Evolutionary conservation across 1,139 yeast genomes (phyloP).

Genomic region (Suhomyces wounanorum): DNA sequence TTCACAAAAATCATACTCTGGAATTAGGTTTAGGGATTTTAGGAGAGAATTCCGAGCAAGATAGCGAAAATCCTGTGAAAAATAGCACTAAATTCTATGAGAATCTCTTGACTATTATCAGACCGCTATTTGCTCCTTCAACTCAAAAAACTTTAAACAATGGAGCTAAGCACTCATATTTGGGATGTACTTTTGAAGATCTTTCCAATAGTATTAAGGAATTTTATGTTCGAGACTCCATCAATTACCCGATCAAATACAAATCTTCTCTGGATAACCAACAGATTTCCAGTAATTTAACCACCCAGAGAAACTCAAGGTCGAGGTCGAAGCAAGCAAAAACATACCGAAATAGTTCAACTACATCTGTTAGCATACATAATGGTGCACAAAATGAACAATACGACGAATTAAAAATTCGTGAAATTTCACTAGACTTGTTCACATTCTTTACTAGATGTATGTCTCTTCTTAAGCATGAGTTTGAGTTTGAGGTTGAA

Average conservation of each 20-base stretch:
- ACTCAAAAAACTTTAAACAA: slow-evolving; percentile 22
- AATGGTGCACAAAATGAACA: slow-evolving; percentile 17
- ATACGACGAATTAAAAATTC: slow-evolving; percentile 29
- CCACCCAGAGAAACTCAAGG: slow-evolving; percentile 9
- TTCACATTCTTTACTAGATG: slow-evolving; percentile 29
- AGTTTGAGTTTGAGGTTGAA: slow-evolving; percentile 15
- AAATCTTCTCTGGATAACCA: neutral
- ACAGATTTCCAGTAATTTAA: neutral
- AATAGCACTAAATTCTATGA: slow-evolving; percentile 28
- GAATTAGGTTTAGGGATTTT: slow-evolving; percentile 31
- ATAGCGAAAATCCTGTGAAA: slow-evolving; percentile 17
- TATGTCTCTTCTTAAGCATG: slow-evolving; percentile 27
- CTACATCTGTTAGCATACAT: slow-evolving; percentile 1
- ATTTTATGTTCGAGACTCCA: slow-evolving; percentile 20
- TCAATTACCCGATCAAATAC: neutral
- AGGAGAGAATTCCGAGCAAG: slow-evolving; percentile 15
- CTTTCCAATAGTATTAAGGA: slow-evolving; percentile 31
- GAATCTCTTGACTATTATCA: slow-evolving; percentile 23
- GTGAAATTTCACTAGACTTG: slow-evolving; percentile 37
- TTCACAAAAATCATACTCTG: slow-evolving; percentile 19
- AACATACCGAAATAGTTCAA: slow-evolving; percentile 12
- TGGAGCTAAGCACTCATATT: slow-evolving; percentile 25
- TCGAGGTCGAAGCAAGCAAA: slow-evolving; percentile 12
- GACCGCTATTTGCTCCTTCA: slow-evolving; percentile 29
- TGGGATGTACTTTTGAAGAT: slow-evolving; percentile 36